phyloP scores from a whole-genome alignment of 176 grass and related monocot genomes.

The Dactylis glomerata region DNA sequence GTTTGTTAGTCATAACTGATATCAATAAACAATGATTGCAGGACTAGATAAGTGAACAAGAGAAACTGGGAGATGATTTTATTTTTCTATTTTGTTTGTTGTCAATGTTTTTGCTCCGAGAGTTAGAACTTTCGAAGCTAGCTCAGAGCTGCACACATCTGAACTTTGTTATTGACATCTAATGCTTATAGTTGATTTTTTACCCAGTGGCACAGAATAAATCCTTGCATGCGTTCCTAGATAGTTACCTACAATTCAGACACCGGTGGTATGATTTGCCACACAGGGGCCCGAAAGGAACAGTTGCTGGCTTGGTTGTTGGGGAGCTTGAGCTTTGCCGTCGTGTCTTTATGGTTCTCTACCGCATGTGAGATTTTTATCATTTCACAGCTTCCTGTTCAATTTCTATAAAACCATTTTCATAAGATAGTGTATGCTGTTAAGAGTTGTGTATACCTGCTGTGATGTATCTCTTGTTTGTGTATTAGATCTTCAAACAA shows the following conservation, averaged over 20 bases:
- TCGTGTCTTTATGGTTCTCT: constrained; percentile 93
- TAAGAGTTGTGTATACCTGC: constrained; percentile 11
- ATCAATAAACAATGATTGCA: constrained; percentile 12
- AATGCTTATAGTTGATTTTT: constrained; percentile 22
- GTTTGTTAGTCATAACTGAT: neutral
- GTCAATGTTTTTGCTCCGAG: neutral
- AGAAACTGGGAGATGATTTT: constrained; percentile 12
- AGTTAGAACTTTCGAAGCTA: constrained; percentile 2
- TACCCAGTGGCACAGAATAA: constrained; percentile 67
- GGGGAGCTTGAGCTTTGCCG: constrained; percentile 89
- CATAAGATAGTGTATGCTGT: constrained; percentile 1
- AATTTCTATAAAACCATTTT: constrained; percentile 1
- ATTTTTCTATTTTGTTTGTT: neutral
- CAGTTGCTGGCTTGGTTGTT: constrained; percentile 76
- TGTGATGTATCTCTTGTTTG: constrained; percentile 20
- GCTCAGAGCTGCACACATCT: neutral
- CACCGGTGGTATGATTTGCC: constrained; percentile 96
- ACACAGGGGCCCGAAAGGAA: constrained; percentile 50
- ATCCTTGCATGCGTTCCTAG: constrained; percentile 80
- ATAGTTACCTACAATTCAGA: constrained; percentile 94
- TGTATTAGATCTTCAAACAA: constrained; percentile 85
- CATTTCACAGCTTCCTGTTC: neutral
- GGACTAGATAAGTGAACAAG: neutral
- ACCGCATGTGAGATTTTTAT: constrained; percentile 73
- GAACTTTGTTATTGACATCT: constrained; percentile 13